Base-by-base conservation (phyloP, 306 rosid genomes). In the Sicyos edulis region DNA sequence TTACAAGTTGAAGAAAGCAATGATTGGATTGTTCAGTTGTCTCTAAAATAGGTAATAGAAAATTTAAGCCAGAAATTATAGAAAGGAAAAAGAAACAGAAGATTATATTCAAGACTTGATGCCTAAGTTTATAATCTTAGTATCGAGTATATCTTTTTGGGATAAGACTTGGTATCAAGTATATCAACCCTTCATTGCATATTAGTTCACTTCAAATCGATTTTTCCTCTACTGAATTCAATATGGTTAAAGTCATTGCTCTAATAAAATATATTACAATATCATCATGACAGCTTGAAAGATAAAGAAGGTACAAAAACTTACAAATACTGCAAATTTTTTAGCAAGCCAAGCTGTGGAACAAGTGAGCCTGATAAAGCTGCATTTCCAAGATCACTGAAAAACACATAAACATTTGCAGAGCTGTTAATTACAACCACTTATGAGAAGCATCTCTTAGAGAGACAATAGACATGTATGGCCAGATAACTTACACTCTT, bases 331-430 rank as follows among this genome's bases (percentile, higher is more conserved):
- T 93, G 99, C 80, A 93, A 83, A 84, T 93, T 93, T 90, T 84
- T 93, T 79, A 93, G 96, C 79, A 72, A 97, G 78, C 99, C 99
- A 51, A 93, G 97, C 81, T 89, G 97, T 2, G 99, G 86, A 82
- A 93, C 99, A 67, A 93, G 97, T 72, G 82, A 82, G 74, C 99
- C 99, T 72, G 97, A 93, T 80, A 93, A 85, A 60, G 89, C 97
- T 74, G 99, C 99, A 81, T 93, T 91, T 74, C 99, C 99, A 64
- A 93, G 85, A 83, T 93, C 99, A 76, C 99, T 93, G 91, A 55
- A 67, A 29, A 37, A 70, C 44, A 70, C 49, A 80, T 57, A 69
- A 19, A 66, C 29, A 74, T 74, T 75, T 20, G 6, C 17, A 15
- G 71, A 76, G 64, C 69, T 44, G 65, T 32, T 16, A 63, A 74